Base-by-base conservation (phyloP, 179 eudicot genomes). In the Vitellaria paradoxa region DNA sequence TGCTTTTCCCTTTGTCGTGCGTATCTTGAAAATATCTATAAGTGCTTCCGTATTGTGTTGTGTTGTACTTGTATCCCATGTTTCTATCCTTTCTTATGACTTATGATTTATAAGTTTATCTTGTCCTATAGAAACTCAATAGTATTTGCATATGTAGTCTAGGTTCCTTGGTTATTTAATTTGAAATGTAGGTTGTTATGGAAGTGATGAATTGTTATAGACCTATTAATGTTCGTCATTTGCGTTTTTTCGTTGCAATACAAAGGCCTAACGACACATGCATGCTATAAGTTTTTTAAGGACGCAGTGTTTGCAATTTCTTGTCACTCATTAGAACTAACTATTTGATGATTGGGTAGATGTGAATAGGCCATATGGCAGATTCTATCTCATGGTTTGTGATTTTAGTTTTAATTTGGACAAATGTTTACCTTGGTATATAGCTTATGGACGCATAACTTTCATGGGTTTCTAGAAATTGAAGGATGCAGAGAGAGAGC, bases 401-500 rank as follows among this genome's bases (percentile, higher is more conserved):
- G 37, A 30, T 30, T 30, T 30, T 30, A 0, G 37, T 65, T 30
- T 40, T 40, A 14, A 13, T 65, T 65, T 30, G 20, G 18, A 17
- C 2, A 1, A 4, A 65, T 12, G 13, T 9, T 65, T 65, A 1
- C 17, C n/a, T 40, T 30, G 49, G 10, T 65, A 65, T n/a, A 37
- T 69, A 7, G 45, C 63, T 26, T 14, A 6, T 59, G 52, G 14
- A 5, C 2, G 40, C 9, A 9, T 37, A 6, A 14, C 24, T 72
- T 26, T 40, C 14, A 71, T 78, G 71, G 47, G 65, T 67, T 83
- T 82, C 55, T 88, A 94, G 98, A 92, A 86, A 73, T 65, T 92
- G 86, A 91, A 88, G 82, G 84, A 89, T 82, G 90, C 91, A 11
- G 98, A 94, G 82, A 84, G 69, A 75, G 86, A 85, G 77, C 83